Evolutionary conservation across 148 eudicot genomes (phyloP).

Genomic region (Amaranthus hypochondriacus): DNA sequence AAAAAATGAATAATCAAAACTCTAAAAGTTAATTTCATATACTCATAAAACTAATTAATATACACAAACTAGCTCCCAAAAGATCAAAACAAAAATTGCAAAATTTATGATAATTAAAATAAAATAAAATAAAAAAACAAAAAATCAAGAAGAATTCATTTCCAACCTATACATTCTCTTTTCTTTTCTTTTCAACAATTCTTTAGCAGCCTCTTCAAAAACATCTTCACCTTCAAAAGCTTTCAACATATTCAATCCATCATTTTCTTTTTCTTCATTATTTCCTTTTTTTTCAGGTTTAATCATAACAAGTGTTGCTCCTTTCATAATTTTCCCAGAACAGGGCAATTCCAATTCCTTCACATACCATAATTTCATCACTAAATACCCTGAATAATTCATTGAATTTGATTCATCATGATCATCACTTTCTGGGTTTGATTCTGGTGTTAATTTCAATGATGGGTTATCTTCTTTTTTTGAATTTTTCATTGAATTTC

Average conservation of each 20-base stretch:
- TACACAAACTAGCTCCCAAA: conserved; percentile 6
- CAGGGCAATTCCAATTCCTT: conserved; percentile 46
- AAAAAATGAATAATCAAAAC: no score
- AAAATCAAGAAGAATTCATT: conserved; percentile 27
- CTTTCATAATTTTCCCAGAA: conserved; percentile 48
- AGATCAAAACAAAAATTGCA: not conserved
- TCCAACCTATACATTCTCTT: conserved; percentile 30
- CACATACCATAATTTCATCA: conserved; percentile 58
- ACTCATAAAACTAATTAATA: not conserved
- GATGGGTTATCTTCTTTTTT: not conserved
- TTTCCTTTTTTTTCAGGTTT: conserved; percentile 28
- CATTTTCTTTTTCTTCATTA: conserved; percentile 7
- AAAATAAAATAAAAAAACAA: not conserved
- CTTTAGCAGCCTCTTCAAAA: conserved; percentile 34
- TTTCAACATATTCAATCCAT: conserved; percentile 20
- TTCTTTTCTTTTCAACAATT: conserved; percentile 32
- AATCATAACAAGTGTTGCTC: conserved; percentile 61
- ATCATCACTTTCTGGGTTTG: not conserved
- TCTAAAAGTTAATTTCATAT: no score
- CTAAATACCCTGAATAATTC: conserved; percentile 37
- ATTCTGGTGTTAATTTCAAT: not conserved
- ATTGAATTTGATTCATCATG: conserved; percentile 9
- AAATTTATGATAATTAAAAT: conserved; percentile 1
- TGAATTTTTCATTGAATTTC: conserved; percentile 10
- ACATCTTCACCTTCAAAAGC: conserved; percentile 29